These are phyloP conservation scores for Mortierella sp. DNA, from an alignment of 371 early-diverging fungal species.

Conservation along the genomic window DNA sequence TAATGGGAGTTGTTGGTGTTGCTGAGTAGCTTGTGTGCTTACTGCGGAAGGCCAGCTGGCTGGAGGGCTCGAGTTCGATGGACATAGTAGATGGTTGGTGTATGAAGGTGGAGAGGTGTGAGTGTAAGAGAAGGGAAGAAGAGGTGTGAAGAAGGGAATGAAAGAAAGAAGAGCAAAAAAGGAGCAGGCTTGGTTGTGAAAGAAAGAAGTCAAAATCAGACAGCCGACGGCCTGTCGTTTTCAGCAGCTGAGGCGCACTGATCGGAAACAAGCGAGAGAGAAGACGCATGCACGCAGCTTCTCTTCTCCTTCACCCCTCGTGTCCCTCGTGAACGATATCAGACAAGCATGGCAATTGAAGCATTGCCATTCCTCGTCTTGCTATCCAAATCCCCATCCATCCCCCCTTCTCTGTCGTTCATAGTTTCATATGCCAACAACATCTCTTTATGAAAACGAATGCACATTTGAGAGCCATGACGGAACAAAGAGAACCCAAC, in stretches of 20 bases:
- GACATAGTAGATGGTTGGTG: constrained; percentile 60
- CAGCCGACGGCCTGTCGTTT: not conserved
- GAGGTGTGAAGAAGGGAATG: constrained; percentile 5
- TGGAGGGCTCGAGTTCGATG: constrained; percentile 66
- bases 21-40: constrained; percentile 34
- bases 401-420: not conserved
- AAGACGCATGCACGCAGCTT: no score
- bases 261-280: not conserved
- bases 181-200: not conserved
- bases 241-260: not conserved
- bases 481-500: not conserved
- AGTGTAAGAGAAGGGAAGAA: constrained; percentile 1
- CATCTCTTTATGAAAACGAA: not conserved
- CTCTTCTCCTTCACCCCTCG: not conserved
- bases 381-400: not conserved
- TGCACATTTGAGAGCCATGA: constrained; percentile 8
- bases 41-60: constrained; percentile 72
- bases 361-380: not conserved
- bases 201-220: not conserved
- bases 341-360: no score
- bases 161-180: not conserved
- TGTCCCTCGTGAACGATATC: not conserved
- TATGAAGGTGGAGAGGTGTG: not conserved
- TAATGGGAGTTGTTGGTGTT: no score
- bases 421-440: constrained; percentile 2